A percentile compares a stretch with the other conserved stretches of the same genome.
phyloP scores from a whole-genome alignment of 1,284 basidiomycete species.

The Moesziomyces antarcticus region DNA sequence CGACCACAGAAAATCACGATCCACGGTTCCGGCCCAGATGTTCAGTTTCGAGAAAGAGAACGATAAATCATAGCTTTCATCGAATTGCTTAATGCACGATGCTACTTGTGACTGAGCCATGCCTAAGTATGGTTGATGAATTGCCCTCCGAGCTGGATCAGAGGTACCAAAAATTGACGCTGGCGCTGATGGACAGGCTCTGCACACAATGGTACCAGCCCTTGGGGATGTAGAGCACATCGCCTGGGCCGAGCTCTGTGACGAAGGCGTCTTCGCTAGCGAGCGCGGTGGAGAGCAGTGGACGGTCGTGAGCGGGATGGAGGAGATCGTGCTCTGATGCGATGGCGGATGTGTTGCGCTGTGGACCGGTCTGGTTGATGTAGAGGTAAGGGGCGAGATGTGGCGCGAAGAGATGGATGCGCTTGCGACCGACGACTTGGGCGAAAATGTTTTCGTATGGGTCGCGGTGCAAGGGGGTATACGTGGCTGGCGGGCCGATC shows the following conservation, averaged over 20 bases:
- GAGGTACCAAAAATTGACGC: constrained; percentile 53
- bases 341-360: constrained; percentile 46
- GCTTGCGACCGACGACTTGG: constrained; percentile 50
- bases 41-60: too few species aligned
- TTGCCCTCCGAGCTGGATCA: not conserved
- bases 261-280: constrained; percentile 14
- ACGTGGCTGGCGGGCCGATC: constrained; percentile 51
- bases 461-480: constrained; percentile 52
- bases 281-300: constrained; percentile 31
- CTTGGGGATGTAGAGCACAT: constrained; percentile 48
- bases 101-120: too few species aligned
- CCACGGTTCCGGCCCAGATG: too few species aligned
- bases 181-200: constrained; percentile 45
- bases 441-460: constrained; percentile 55
- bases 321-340: constrained; percentile 42
- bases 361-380: constrained; percentile 25
- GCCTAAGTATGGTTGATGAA: not conserved
- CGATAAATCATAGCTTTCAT: too few species aligned
- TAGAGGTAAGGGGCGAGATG: constrained; percentile 25
- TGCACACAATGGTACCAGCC: constrained; percentile 54
- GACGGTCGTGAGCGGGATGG: constrained; percentile 10
- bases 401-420: constrained; percentile 48
- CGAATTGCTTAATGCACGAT: too few species aligned
- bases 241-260: constrained; percentile 39
- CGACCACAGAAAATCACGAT: too few species aligned